Evolutionary conservation across 192 early-diverging fungal genomes (phyloP), one percentile per base, ranked within the genome.

Genomic region (Coemansia sp.): DNA sequence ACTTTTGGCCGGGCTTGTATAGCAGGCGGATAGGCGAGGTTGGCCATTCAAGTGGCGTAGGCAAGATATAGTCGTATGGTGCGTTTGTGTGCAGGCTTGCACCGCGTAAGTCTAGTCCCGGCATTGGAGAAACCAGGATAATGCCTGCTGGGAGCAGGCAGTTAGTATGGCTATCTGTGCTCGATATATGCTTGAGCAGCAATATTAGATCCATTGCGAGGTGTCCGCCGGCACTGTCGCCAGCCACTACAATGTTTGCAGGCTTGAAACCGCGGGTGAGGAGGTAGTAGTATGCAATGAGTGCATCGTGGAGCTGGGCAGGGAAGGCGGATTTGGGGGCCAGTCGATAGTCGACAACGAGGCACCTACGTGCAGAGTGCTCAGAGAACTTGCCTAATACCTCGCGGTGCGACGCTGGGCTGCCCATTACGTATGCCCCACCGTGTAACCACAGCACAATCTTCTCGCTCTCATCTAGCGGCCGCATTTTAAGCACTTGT

Each of bases 371-470:
- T 23, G 62, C 62, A 23, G 38, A 40, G 9, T 81, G 62, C n/a
- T 84, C 83, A 0, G 90, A 78, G 29, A 92, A 35, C 5, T 73
- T 56, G 11, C 76, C 75, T 3, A 82, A 55, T 18, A 84, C 55
- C 19, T 35, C 66, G 8, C 87, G 67, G 56, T 86, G 80, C 0
- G 81, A 81, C 0, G 56, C 65, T n/a, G 78, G 67, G 6, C 75
- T 76, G 4, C 83, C 73, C 6, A 83, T 35, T 27, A 75, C 67
- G 70, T 86, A 91, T 1, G 71, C 86, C 35, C 91, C 90, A 42
- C 93, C 93, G 54, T 93, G 93, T 24, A 88, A 56, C 56, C 87
- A 95, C 23, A 93, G 66, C 7, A 92, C 62, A 3, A 86, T 83
- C 12, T 73, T 11, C 6, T 35, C 22, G 5, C 38, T 27, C 10